Evolutionary conservation across 2,329 filamentous ascomycete genomes (phyloP).

Genomic region (Pseudocercospora fuligena): DNA sequence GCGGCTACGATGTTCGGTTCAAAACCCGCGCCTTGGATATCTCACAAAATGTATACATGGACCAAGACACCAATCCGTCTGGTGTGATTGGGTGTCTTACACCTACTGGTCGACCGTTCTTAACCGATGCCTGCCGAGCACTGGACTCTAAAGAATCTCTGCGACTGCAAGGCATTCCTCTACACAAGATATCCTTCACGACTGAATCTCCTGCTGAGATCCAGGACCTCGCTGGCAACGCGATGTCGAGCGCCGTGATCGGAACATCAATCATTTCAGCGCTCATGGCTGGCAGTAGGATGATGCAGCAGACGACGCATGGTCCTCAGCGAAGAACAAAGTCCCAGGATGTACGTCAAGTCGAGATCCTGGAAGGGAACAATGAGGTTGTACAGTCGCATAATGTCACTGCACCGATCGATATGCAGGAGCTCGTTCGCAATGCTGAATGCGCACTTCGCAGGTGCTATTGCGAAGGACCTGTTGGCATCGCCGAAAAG

Average conservation of each 20-base stretch:
- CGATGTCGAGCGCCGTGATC: constrained; percentile 77
- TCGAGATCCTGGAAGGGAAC: no score
- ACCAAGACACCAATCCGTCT: constrained; percentile 51
- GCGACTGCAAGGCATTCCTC: constrained; percentile 69
- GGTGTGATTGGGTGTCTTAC: constrained; percentile 72
- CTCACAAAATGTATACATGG: constrained; percentile 74
- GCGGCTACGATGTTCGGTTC: constrained; percentile 62
- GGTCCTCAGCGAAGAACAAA: no score
- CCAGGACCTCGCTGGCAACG: constrained; percentile 76
- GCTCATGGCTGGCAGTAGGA: constrained; percentile 60
- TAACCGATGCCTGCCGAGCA: constrained; percentile 64
- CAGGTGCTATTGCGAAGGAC: constrained; percentile 65
- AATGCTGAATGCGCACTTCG: no score
- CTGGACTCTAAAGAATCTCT: constrained; percentile 68
- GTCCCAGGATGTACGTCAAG: no score
- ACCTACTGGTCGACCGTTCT: constrained; percentile 65
- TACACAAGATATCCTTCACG: constrained; percentile 66
- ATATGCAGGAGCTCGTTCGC: no score
- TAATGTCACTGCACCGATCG: no score
- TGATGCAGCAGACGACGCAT: no score
- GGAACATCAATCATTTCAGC: constrained; percentile 65
- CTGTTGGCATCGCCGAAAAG: constrained; percentile 43
- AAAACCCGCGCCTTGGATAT: constrained; percentile 66
- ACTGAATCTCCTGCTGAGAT: constrained; percentile 63
- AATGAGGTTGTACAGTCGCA: no score